These are phyloP conservation scores for Solanum arcanum DNA, from an alignment of 257 asterid genomes.

Conservation along the genomic window DNA sequence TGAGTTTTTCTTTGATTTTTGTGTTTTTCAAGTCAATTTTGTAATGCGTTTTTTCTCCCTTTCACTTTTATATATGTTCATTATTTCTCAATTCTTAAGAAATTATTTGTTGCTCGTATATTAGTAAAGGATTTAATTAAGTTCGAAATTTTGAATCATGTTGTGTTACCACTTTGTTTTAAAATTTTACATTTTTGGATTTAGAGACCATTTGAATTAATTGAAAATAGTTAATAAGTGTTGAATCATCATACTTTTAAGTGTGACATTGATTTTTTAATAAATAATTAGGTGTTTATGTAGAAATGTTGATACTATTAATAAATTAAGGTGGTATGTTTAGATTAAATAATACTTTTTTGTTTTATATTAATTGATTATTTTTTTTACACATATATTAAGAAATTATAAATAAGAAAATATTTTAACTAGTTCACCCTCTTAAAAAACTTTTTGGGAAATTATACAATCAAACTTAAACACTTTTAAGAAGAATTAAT, in stretches of 20 bases:
- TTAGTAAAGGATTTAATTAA: neutral
- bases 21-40: conserved; percentile 34
- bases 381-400: too few relatives aligned
- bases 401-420: too few relatives aligned
- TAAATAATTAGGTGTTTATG: neutral
- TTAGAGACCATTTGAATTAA: neutral
- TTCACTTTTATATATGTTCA: neutral
- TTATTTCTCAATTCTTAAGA: neutral
- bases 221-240: neutral
- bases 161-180: neutral
- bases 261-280: neutral
- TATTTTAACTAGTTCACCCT: neutral
- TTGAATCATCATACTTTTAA: too few relatives aligned
- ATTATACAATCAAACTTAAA: too few relatives aligned
- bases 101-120: neutral
- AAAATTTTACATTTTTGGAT: neutral
- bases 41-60: conserved; percentile 15
- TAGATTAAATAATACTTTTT: neutral
- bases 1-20: conserved; percentile 36
- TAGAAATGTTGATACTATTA: neutral
- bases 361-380: neutral
- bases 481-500: too few relatives aligned
- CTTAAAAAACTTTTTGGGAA: neutral
- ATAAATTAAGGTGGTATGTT: neutral
- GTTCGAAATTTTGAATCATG: neutral